These are phyloP conservation scores for Pythium brachiatum DNA, from an alignment of 352 stramenopile species.

Conservation along the genomic window DNA sequence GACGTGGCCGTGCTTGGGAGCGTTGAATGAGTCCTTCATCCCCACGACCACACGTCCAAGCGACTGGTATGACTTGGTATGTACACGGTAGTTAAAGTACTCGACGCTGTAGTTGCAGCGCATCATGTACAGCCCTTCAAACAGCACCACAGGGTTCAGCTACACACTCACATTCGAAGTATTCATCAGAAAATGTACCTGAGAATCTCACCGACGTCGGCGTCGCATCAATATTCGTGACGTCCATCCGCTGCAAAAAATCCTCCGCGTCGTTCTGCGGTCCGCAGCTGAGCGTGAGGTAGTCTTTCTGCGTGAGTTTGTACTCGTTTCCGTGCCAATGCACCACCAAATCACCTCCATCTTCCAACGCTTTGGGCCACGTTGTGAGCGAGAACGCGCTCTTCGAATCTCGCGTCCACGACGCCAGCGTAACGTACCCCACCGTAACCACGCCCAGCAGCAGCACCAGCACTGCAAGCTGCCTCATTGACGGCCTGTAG, in stretches of 20 bases:
- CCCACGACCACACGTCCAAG: conserved; percentile 36
- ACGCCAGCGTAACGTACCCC: not conserved
- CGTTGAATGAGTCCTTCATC: conserved; percentile 50
- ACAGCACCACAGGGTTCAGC: not conserved
- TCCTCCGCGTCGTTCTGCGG: conserved; percentile 43
- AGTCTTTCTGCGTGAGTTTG: conserved; percentile 36
- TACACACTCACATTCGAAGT: too few relatives aligned
- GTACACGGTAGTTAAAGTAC: conserved; percentile 48
- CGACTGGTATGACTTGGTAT: conserved; percentile 18
- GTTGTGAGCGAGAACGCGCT: conserved; percentile 35
- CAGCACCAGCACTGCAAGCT: conserved; percentile 1
- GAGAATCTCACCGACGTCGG: conserved; percentile 54
- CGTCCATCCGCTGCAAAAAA: conserved; percentile 38
- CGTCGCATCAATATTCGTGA: conserved; percentile 30
- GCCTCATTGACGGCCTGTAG: not conserved
- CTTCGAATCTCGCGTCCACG: not conserved
- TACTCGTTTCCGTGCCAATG: conserved; percentile 29
- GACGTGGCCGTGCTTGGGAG: conserved; percentile 72
- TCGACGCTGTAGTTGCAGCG: conserved; percentile 61
- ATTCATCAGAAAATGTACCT: conserved; percentile 4
- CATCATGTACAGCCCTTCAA: conserved; percentile 55
- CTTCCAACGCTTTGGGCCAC: conserved; percentile 34
- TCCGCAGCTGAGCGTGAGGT: conserved; percentile 66
- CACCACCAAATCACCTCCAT: conserved; percentile 55
- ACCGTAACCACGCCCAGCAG: not conserved